Evolutionary conservation across 805 yeast species (phyloP), one percentile per base, ranked within the genome.

Genomic region (Nakazawaea siamensis): DNA sequence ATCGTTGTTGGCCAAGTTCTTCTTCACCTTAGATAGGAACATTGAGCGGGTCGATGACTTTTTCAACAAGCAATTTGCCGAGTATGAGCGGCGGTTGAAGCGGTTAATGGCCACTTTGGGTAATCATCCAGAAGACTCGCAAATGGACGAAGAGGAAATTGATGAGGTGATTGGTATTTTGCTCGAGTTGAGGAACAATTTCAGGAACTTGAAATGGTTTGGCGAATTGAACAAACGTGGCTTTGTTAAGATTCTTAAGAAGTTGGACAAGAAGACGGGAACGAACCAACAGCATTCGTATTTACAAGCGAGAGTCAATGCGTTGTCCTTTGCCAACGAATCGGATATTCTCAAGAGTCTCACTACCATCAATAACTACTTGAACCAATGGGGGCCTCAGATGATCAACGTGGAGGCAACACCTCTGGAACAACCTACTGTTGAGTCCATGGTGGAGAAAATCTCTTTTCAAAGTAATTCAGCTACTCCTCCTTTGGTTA

Each of bases 221-320:
- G 94, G 94, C 17, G 97, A 90, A 51, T 72, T 88, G 48, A 88
- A 88, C 62, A 84, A 81, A 51, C 76, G 94, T 41, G 97, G 95
- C 0, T 83, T 87, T 47, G 71, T 77, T 35, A 88, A 88, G 60
- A 90, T 90, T 43, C 64, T 90, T 50, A 88, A 88, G 60, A 88
- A 88, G 50, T 66, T 88, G 47, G 97, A 90, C 56, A 90, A 90
- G 62, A 86, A 86, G 54, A 63, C 72, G 18, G 81, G 82, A 5
- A 72, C 82, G 0, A 54, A 57, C 35, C 69, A 70, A 33, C 81
- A 77, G 47, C 59, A 62, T 18, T 54, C 65, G n/a, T 79, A 74
- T 44, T 59, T 86, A 37, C 55, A 68, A 19, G 70, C 90, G 1
- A 73, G 90, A 47, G 75, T 87, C 21, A 64, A 72, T 41, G 83